These are phyloP conservation scores for Xylariaceae sp. DNA, from an alignment of 2,329 filamentous ascomycete genomes.

Conservation along the genomic window DNA sequence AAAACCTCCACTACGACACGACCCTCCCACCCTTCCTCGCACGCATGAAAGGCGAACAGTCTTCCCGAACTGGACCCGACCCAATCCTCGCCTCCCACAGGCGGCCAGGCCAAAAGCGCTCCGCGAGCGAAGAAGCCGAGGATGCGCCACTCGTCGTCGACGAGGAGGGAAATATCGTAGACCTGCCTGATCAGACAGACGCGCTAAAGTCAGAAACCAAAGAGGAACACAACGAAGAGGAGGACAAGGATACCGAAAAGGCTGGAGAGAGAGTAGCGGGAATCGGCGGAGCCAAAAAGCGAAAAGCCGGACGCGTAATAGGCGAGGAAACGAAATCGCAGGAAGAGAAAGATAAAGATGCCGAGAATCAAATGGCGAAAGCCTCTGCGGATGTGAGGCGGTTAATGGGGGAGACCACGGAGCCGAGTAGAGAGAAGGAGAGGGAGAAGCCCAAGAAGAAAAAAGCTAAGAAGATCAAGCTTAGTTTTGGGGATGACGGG, in stretches of 20 bases:
- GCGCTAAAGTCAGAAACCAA: slow-evolving; percentile 7
- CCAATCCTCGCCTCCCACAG: slow-evolving; percentile 48
- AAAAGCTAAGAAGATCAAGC: slow-evolving; percentile 61
- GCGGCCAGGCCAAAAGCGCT: slow-evolving; percentile 46
- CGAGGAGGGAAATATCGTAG: slow-evolving; percentile 63
- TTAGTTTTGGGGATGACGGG: slow-evolving; percentile 61
- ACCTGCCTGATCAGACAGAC: slow-evolving; percentile 30
- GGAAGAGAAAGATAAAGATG: slow-evolving; percentile 1
- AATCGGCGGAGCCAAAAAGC: slow-evolving; percentile 48
- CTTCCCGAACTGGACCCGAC: slow-evolving; percentile 43
- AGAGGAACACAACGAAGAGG: slow-evolving; percentile 1
- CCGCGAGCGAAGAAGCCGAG: slow-evolving; percentile 67
- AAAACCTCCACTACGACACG: slow-evolving; percentile 64
- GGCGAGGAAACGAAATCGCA: slow-evolving; percentile 25
- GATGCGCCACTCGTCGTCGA: slow-evolving; percentile 73
- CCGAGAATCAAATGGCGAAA: slow-evolving; percentile 17
- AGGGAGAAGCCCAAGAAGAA: slow-evolving; percentile 41
- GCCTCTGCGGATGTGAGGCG: slow-evolving; percentile 18
- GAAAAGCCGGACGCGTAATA: slow-evolving; percentile 51
- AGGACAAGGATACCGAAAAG: slow-evolving; percentile 4
- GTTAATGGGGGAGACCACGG: slow-evolving; percentile 9
- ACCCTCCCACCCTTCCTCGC: slow-evolving; percentile 59
- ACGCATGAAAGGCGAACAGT: slow-evolving; percentile 47
- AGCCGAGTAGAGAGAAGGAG: slow-evolving; percentile 13
- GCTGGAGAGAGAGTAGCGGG: slow-evolving; percentile 25